Evolutionary conservation across 2,329 filamentous ascomycete species (phyloP).

Genomic region (Arachnopeziza araneosa): DNA sequence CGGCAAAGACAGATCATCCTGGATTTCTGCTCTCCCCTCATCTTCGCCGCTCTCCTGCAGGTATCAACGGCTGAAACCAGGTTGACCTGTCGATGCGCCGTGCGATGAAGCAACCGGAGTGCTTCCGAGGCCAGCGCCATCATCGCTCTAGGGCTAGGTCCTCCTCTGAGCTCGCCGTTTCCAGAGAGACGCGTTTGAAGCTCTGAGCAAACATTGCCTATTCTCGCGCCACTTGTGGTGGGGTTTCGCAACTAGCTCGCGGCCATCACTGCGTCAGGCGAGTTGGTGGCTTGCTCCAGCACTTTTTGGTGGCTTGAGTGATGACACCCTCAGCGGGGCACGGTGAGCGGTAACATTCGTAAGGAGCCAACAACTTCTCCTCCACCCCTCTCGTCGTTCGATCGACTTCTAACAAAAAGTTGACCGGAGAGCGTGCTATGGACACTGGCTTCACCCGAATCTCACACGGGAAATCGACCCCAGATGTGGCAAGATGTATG

Average conservation of each 20-base stretch:
- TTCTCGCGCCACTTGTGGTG: background rate
- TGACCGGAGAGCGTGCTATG: no score
- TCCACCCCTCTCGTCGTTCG: no score
- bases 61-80: background rate
- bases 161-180: background rate
- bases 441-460: no score
- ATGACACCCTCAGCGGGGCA: background rate
- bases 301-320: background rate
- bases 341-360: background rate
- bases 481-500: no score
- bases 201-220: no score
- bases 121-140: background rate
- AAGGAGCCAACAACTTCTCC: background rate
- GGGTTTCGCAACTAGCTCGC: background rate
- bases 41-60: background rate
- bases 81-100: background rate
- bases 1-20: background rate
- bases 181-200: background rate
- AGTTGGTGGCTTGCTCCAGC: background rate
- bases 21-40: background rate
- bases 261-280: background rate
- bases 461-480: no score
- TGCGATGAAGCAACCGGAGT: background rate
- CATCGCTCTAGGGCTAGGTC: background rate
- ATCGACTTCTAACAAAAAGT: no score